Base-by-base conservation (phyloP, 2,329 filamentous ascomycete genomes). In the Xylaria sp. region DNA sequence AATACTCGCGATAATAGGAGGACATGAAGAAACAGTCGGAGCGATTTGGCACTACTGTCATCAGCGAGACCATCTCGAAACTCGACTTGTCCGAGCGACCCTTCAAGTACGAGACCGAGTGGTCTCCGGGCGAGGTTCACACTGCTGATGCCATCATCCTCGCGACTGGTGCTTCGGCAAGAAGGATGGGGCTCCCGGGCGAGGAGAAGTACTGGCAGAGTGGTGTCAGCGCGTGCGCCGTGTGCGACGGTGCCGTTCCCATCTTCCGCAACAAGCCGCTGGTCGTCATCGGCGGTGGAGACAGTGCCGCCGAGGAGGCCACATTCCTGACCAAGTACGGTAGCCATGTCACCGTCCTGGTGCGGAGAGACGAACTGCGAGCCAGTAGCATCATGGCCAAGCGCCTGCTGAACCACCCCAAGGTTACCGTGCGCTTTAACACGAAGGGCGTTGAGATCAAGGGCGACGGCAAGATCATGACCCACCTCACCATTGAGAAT, bases 311-410 rank as follows among this genome's bases (percentile, higher is more conserved):
- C 34, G 97, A 99, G 84, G 96, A 99, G 88, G 94, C 94, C 66
- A 91, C 97, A 76, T 99, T 98, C 85, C 85, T 99, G 76, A 97
- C 96, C 71, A 99, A 98, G 87, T 99, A 98, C 84, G 96, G 92
- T 73, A 94, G 91, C 83, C 94, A 96, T 81, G 95, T 99, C 71
- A 97, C 93, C 23, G 96, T 99, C 6, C 88, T 99, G 44, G 97
- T 99, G 68, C 90, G 96, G 74, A 91, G 89, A 77, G 94, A 97
- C 79, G 89, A 91, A 80, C 88, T 99, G 73, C 90, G 96, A 69
- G 96, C 96, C 54, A 93, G 90, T 83, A 94, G 91, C 84, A 93
- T 95, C 77, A 99, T 99, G 92, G 94, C 94, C 55, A 92, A 92
- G 77, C 89, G 96, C 69, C 84, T 99, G 76, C 84, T 94, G 69